Percentiles rank a stretch among this genome's conserved stretches.
Conservation (phyloP, 352 stramenopile species). For the Globisporangium nagaii region DNA sequence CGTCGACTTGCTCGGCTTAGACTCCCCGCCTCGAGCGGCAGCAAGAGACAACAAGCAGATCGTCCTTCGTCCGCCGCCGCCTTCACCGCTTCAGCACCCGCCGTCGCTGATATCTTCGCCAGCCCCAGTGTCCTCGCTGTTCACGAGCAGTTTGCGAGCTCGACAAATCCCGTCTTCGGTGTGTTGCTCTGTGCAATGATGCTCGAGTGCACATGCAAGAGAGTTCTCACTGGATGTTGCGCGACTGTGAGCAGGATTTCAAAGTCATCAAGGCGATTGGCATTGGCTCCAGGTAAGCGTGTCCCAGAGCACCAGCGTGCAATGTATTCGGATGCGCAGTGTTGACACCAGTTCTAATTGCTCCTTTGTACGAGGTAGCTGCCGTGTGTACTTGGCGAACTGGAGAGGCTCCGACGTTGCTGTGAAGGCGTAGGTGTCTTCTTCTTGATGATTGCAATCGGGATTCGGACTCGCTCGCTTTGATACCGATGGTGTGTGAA, state of each 20-base stretch:
- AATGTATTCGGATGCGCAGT: too few relatives aligned
- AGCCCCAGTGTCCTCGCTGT: slow-evolving; percentile 7
- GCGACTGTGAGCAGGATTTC: slow-evolving; percentile 23
- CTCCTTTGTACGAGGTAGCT: slow-evolving; percentile 25
- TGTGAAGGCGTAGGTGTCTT: slow-evolving; percentile 59
- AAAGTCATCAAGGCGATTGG: slow-evolving; percentile 49
- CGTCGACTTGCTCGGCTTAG: slow-evolving; percentile 27
- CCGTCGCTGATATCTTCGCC: background rate
- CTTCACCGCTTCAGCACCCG: background rate
- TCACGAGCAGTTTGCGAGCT: slow-evolving; percentile 17
- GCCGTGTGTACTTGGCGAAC: slow-evolving; percentile 68
- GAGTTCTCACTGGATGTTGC: too few relatives aligned
- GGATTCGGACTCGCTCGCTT: too few relatives aligned
- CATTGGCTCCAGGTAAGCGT: slow-evolving; percentile 61
- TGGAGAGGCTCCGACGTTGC: slow-evolving; percentile 72
- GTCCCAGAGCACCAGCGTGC: too few relatives aligned
- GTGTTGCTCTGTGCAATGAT: background rate
- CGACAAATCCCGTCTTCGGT: slow-evolving; percentile 26
- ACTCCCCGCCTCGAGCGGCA: background rate
- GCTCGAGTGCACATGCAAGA: too few relatives aligned
- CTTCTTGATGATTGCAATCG: background rate
- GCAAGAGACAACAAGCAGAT: background rate
- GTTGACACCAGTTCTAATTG: too few relatives aligned
- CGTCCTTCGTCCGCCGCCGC: background rate
- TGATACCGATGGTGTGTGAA: background rate